Percentiles rank a stretch among this genome's conserved stretches.
phyloP scores from a whole-genome alignment of 768 basidiomycete genomes.

The Fibroporia radiculosa region DNA sequence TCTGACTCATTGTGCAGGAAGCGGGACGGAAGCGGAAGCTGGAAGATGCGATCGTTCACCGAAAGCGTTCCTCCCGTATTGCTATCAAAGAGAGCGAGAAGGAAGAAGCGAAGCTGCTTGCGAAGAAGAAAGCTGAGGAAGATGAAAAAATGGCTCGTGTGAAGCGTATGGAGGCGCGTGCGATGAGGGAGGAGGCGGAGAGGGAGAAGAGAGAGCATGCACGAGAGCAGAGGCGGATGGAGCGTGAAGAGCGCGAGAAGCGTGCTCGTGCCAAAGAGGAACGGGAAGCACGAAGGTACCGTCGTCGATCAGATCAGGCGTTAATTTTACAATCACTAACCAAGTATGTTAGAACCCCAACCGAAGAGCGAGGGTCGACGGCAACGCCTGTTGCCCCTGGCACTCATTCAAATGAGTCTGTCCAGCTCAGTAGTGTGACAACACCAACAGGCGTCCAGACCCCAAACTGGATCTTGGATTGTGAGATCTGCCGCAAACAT shows the following conservation, averaged over 20 bases:
- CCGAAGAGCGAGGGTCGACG: conserved; percentile 2
- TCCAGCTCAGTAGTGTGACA: conserved; percentile 21
- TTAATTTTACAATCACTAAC: too few species aligned
- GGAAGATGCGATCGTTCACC: conserved; percentile 71
- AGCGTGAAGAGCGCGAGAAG: conserved; percentile 35
- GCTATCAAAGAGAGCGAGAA: conserved; percentile 74
- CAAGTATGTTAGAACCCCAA: conserved; percentile 7
- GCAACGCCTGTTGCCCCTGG: conserved; percentile 9
- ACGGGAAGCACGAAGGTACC: conserved; percentile 10
- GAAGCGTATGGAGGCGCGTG: conserved; percentile 36
- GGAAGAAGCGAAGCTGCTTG: conserved; percentile 59
- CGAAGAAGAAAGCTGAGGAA: conserved; percentile 56
- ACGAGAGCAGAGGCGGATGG: conserved; percentile 41
- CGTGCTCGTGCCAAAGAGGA: conserved; percentile 23
- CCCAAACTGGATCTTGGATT: conserved; percentile 80
- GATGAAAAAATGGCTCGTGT: conserved; percentile 61
- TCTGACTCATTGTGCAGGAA: conserved; percentile 35
- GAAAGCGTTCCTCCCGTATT: conserved; percentile 88
- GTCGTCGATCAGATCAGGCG: too few species aligned
- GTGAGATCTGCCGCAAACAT: conserved; percentile 71
- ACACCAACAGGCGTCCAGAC: conserved; percentile 41
- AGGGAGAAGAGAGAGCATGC: conserved; percentile 45
- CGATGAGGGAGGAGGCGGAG: conserved; percentile 31
- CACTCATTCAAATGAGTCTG: conserved; percentile 11
- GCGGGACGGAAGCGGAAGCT: conserved; percentile 50